These are phyloP conservation scores for Rhizopus microsporus DNA, from an alignment of 371 early-diverging fungal genomes.

Conservation along the genomic window DNA sequence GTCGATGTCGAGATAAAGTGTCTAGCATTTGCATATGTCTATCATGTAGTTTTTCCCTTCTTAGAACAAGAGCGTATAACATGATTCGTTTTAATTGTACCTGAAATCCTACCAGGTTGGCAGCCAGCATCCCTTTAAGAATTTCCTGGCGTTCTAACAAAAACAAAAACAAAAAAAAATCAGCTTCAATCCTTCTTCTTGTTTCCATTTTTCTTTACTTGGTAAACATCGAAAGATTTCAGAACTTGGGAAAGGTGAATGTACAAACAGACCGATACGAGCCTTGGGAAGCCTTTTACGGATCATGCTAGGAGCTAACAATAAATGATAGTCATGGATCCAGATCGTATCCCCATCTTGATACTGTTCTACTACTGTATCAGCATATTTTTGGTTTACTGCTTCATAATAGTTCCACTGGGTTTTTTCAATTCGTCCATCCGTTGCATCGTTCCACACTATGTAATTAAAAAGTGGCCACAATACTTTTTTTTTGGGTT, in stretches of 20 bases:
- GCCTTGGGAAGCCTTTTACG: conserved; percentile 78
- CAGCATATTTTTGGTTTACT: conserved; percentile 85
- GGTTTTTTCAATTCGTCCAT: conserved; percentile 61
- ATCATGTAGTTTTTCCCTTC: not conserved
- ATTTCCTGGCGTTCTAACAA: conserved; percentile 87
- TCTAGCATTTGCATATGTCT: conserved; percentile 93
- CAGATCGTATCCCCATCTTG: conserved; percentile 91
- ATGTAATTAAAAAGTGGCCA: conserved; percentile 99
- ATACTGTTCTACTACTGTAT: conserved; percentile 70
- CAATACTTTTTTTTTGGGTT: conserved; percentile 61
- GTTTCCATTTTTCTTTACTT: conserved; percentile 44
- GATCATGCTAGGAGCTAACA: conserved; percentile 88
- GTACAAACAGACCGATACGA: conserved; percentile 94
- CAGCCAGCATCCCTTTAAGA: conserved; percentile 87
- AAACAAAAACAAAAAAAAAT: conserved; percentile 79
- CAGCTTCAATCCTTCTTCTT: not conserved
- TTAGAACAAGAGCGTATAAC: not conserved
- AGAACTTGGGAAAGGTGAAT: conserved; percentile 95
- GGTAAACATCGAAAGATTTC: conserved; percentile 94
- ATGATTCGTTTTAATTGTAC: conserved; percentile 17
- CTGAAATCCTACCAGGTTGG: conserved; percentile 94
- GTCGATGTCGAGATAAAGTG: conserved; percentile 96
- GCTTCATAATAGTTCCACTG: conserved; percentile 85
- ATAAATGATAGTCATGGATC: conserved; percentile 99
- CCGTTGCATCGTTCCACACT: conserved; percentile 76